Percentiles rank a stretch among this genome's conserved stretches.
phyloP scores from a whole-genome alignment of 805 yeast genomes.

The Wickerhamiella bombiphila region DNA sequence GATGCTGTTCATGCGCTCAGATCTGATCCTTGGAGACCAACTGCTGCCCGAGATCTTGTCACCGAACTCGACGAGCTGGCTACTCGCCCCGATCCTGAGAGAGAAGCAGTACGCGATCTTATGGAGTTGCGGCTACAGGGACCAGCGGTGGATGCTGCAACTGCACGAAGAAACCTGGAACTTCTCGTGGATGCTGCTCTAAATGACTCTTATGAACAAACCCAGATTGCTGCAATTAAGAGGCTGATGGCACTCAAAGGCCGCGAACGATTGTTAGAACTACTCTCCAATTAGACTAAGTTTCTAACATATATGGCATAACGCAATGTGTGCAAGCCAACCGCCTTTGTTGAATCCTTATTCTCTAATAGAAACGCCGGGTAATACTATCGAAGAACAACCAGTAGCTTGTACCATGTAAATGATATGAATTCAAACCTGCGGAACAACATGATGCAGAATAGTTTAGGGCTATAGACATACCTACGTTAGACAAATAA shows the following conservation, averaged over 20 bases:
- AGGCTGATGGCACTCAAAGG: conserved; percentile 56
- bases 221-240: conserved; percentile 35
- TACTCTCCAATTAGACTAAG: conserved; percentile 32
- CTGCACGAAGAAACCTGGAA: conserved; percentile 17
- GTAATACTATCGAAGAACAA: no score
- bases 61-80: conserved; percentile 24
- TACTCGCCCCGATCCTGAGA: conserved; percentile 14
- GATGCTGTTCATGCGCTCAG: conserved; percentile 31
- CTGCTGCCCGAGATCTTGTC: conserved; percentile 26
- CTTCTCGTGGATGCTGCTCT: conserved; percentile 23
- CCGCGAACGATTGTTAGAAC: conserved; percentile 43
- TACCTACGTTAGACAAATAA: no score
- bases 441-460: no score
- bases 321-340: no score
- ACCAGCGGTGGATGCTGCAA: conserved; percentile 23
- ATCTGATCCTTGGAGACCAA: conserved; percentile 22
- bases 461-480: no score
- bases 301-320: no score
- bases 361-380: no score
- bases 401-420: no score
- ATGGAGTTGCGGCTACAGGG: conserved; percentile 24
- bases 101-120: conserved; percentile 25
- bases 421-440: no score
- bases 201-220: conserved; percentile 30
- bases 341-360: no score